Base-by-base conservation (phyloP, 352 stramenopile species). In the Aphanomyces stellatus region DNA sequence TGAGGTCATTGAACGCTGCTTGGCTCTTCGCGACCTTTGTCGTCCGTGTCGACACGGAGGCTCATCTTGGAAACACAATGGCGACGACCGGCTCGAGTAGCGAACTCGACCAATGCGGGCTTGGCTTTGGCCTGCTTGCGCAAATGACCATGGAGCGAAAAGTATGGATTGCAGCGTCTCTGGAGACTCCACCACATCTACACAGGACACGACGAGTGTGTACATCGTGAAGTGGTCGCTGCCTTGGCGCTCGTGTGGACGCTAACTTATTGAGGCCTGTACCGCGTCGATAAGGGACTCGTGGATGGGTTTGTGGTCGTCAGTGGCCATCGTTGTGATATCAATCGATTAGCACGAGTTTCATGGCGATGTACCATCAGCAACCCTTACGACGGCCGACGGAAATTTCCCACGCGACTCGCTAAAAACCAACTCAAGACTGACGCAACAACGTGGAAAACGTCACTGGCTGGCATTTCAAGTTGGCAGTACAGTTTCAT, bases 141-240 rank as follows among this genome's bases (percentile, higher is more conserved):
- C 28, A 93, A 43, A 11, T 76, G 74, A 71, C 91, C 90, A 56
- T 82, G 82, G n/a, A 93, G 72, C 7, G 81, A 77, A 57, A 91
- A 85, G 66, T 91, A 87, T 69, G 91, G 82, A 17, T 82, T 91
- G 72, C 88, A 93, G 53, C 85, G 82, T 72, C 91, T 93, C 74
- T 84, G 91, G 13, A 93, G 80, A 66, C 91, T 78, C 85, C 85
- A 93, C 68, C 90, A 92, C 69, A 90, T 91, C 37, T 81, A 77
- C 81, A 72, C 90, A 93, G 7, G 82, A 91, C 40, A 93, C 90
- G 72, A 92, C 83, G 81, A 93, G 89, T 61, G 87, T 82, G 71
- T 93, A 93, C 69, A 91, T 82, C 41, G 83, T 93, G 51, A 79
- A 82, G 19, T 80, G 80, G 27, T 74, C 59, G 30, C 40, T 77